These are phyloP conservation scores for Chrysanthemum seticuspe DNA, from an alignment of 129 eudicot species.

Conservation along the genomic window DNA sequence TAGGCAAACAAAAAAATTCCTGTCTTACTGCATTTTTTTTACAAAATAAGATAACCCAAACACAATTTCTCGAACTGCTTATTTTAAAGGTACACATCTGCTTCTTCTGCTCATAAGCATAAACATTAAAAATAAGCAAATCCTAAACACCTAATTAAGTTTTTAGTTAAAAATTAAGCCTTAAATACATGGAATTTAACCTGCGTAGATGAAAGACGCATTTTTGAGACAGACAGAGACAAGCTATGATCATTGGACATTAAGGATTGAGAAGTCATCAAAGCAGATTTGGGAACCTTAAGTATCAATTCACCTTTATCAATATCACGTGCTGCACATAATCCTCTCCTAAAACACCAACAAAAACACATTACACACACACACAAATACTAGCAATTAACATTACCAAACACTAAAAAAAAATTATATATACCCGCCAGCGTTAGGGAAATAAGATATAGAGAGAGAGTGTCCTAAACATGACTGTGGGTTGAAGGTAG, in stretches of 20 bases:
- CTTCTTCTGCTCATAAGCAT: too few relatives aligned
- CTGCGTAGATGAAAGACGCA: conserved; percentile 62
- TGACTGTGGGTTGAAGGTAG: background rate
- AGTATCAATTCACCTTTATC: conserved; percentile 72
- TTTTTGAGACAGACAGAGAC: conserved; percentile 31
- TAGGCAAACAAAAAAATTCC: too few relatives aligned
- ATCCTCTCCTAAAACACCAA: conserved; percentile 70
- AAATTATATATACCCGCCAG: conserved; percentile 62
- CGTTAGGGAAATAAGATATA: conserved; percentile 58
- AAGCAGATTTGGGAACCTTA: conserved; percentile 69
- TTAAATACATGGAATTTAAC: conserved; percentile 15
- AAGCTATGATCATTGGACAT: conserved; percentile 47
- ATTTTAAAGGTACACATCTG: too few relatives aligned
- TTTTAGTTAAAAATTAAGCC: too few relatives aligned
- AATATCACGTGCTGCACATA: conserved; percentile 73
- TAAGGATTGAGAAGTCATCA: conserved; percentile 69
- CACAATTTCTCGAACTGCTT: background rate
- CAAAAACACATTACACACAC: background rate
- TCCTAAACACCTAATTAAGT: too few relatives aligned
- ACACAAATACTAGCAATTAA: background rate
- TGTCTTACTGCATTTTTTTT: too few relatives aligned
- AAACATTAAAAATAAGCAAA: too few relatives aligned
- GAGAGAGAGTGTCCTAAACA: conserved; percentile 53
- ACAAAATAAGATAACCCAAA: background rate
- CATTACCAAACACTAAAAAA: too few relatives aligned